Evolutionary conservation across 352 stramenopile species (phyloP), one percentile per base, ranked within the genome.

Genomic region (Peronospora destructor): DNA sequence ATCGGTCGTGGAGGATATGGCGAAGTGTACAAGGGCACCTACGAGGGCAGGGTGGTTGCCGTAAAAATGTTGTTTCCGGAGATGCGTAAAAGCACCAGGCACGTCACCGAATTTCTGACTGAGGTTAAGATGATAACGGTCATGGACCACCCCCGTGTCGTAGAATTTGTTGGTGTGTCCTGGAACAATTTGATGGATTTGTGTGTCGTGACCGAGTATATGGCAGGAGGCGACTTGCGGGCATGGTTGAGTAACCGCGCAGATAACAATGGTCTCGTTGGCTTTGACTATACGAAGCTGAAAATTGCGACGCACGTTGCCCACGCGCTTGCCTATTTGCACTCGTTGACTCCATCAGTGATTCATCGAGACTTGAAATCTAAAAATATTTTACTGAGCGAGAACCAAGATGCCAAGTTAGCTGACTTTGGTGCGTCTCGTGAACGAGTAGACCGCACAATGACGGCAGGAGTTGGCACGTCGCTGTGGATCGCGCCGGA

Each of bases 181-280:
- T 87, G 75, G 75, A 69, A 81, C 33, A 65, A 65, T 19, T 56
- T 84, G 10, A 59, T 65, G 26, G 75, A 87, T 13, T 49, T 84
- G n/a, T 71, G 68, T 35, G 68, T 82, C 3, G 53, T 87, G 6
- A 78, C 68, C 4, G 73, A 87, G 46, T 84, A 65, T 57, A 81
- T 87, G 71, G 61, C 63, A 28, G 75, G 75, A 30, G 75, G 75
- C 10, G 68, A 86, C 41, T 49, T 86, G 32, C 61, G 70, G 12
- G 55, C 56, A 7, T 65, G 77, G 51, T 55, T 86, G 2, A 53
- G 53, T 30, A 49, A 59, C 12, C 68, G 63, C 4, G 56, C 65
- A 4, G 53, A 68, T 12, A 57, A 61, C 1, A 13, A 47, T 4
- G 21, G 21, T 6, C 59, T 50, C 0, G 41, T 56, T 0, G 72